Percentiles rank a stretch among this genome's conserved stretches.
phyloP scores from a whole-genome alignment of 129 eudicot species.

The Heracleum sosnowskyi region DNA sequence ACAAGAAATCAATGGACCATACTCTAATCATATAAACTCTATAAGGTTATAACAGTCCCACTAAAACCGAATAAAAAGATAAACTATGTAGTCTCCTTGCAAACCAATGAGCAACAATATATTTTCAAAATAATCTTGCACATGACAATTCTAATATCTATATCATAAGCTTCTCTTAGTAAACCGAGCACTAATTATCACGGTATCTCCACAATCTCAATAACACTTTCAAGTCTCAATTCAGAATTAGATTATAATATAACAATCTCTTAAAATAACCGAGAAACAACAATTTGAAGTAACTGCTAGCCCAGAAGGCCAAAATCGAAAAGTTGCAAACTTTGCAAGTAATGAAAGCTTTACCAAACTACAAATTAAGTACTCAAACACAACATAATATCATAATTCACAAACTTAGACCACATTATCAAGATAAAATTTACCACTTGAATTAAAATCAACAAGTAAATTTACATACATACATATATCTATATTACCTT shows the following conservation, averaged over 20 bases:
- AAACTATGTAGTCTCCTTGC: background rate
- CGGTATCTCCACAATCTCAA: background rate
- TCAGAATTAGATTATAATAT: background rate
- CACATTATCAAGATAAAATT: background rate
- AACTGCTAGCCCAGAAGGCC: background rate
- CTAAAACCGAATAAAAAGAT: background rate
- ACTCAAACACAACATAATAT: background rate
- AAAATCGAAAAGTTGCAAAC: background rate
- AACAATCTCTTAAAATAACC: background rate
- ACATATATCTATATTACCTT: constrained; percentile 38
- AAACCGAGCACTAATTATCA: background rate
- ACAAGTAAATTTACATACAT: background rate
- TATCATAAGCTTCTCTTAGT: background rate
- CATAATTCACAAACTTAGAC: background rate
- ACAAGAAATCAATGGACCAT: background rate
- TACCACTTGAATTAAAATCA: background rate
- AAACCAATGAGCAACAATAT: background rate
- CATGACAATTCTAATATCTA: too few species aligned
- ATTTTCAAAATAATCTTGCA: too few species aligned
- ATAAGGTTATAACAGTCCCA: background rate
- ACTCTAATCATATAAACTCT: background rate
- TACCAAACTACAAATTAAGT: background rate
- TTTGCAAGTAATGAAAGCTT: background rate
- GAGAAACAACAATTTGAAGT: too few species aligned
- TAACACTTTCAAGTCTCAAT: background rate